Percentiles rank a stretch among this genome's conserved stretches.
Conservation (phyloP, 805 yeast genomes). For the Yarrowia sp. region DNA sequence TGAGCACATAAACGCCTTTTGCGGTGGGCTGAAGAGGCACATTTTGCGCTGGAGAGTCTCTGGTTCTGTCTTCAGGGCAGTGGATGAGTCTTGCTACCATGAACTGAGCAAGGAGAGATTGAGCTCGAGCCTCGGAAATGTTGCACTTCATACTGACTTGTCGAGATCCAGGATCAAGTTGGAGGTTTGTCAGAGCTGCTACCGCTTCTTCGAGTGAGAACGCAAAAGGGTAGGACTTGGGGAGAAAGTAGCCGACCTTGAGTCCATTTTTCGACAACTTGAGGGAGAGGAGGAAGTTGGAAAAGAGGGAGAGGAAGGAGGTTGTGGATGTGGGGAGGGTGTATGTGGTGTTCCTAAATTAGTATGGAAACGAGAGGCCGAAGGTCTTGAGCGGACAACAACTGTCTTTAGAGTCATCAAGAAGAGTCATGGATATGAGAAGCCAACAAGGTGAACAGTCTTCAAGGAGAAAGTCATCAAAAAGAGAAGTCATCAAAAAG, state of each 20-base stretch:
- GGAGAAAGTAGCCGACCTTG: slow-evolving; percentile 3
- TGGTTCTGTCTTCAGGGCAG: slow-evolving; percentile 71
- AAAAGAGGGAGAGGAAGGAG: neutral
- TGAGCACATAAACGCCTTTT: slow-evolving; percentile 75
- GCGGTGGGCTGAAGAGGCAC: slow-evolving; percentile 78
- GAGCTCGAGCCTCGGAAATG: slow-evolving; percentile 10
- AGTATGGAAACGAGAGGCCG: neutral
- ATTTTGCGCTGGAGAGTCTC: slow-evolving; percentile 46
- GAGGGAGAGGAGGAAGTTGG: neutral
- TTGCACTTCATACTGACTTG: neutral
- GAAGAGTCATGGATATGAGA: too few relatives aligned
- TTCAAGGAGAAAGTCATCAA: too few relatives aligned
- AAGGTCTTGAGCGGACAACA: neutral
- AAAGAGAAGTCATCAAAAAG: too few relatives aligned
- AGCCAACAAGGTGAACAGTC: too few relatives aligned
- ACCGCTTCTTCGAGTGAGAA: neutral
- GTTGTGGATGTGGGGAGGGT: neutral
- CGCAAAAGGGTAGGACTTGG: slow-evolving; percentile 1
- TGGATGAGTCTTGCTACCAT: slow-evolving; percentile 50
- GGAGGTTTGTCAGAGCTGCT: neutral
- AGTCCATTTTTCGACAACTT: neutral
- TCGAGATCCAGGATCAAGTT: neutral
- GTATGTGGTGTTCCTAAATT: slow-evolving; percentile 1
- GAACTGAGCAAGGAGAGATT: slow-evolving; percentile 25
- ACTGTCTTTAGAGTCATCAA: too few relatives aligned